Evolutionary conservation across 805 yeast species (phyloP).

Genomic region (Pichia membranifaciens): DNA sequence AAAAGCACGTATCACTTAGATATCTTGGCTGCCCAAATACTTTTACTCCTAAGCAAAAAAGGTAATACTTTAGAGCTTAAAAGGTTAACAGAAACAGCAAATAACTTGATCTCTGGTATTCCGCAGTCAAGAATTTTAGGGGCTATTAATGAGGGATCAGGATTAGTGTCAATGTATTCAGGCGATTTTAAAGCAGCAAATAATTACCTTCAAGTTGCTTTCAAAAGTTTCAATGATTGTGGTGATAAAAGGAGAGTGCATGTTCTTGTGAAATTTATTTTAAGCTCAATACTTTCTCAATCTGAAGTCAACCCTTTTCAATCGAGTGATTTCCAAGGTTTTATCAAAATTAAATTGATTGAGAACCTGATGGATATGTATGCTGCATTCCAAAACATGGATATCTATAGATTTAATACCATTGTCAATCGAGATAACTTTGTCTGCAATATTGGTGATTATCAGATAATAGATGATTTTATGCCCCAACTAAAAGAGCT

Average conservation of each 20-base stretch:
- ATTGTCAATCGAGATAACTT: slow-evolving; percentile 16
- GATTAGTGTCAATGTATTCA: slow-evolving; percentile 55
- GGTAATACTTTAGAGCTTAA: slow-evolving; percentile 33
- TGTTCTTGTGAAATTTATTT: slow-evolving; percentile 54
- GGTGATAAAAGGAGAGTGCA: slow-evolving; percentile 56
- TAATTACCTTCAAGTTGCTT: slow-evolving; percentile 43
- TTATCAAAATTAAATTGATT: slow-evolving; percentile 19
- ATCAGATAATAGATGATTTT: slow-evolving; percentile 20
- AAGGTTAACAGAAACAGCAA: slow-evolving; percentile 43
- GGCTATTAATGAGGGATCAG: slow-evolving; percentile 71
- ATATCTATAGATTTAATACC: slow-evolving; percentile 21
- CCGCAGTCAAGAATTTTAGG: slow-evolving; percentile 76
- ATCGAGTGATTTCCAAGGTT: slow-evolving; percentile 56
- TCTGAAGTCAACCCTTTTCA: slow-evolving; percentile 66
- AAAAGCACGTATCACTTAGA: slow-evolving; percentile 50
- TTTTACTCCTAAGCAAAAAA: slow-evolving; percentile 38
- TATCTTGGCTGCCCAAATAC: slow-evolving; percentile 60
- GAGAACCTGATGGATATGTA: slow-evolving; percentile 24
- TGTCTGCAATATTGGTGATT: slow-evolving; percentile 9
- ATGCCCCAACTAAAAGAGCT: slow-evolving; percentile 24
- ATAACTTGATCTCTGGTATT: slow-evolving; percentile 50
- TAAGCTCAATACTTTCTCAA: slow-evolving; percentile 58
- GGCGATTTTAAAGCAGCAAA: slow-evolving; percentile 53
- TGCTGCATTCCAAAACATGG: slow-evolving; percentile 21
- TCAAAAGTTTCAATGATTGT: slow-evolving; percentile 44